Conservation (phyloP, 2,329 filamentous ascomycete species). For the Plenodomus tracheiphilus region DNA sequence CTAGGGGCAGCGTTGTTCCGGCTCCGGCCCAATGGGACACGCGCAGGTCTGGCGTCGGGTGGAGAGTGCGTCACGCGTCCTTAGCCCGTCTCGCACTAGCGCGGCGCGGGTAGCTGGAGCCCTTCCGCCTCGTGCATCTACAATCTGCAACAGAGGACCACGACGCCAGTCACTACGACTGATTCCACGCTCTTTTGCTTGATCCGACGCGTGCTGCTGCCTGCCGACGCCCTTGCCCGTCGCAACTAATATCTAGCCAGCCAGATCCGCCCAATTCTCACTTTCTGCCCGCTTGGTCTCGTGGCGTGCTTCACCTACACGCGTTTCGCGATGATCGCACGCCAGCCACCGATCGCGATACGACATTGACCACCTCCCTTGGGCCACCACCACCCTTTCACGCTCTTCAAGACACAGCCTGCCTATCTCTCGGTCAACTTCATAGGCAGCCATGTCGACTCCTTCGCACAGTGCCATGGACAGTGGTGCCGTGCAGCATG, state of each 20-base stretch:
- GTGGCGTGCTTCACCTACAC: conserved; percentile 24
- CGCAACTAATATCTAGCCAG: conserved; percentile 4
- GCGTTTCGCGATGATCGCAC: conserved; percentile 43
- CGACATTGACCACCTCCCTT: conserved; percentile 31
- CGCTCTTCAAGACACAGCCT: conserved; percentile 21
- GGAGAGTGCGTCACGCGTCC: conserved; percentile 25
- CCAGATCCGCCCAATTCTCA: conserved; percentile 9
- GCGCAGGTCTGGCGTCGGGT: conserved; percentile 15
- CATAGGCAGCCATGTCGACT: conserved; percentile 40
- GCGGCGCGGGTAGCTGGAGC: conserved; percentile 17
- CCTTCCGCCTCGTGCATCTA: conserved; percentile 27
- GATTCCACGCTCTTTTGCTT: conserved; percentile 15
- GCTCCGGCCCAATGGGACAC: conserved; percentile 27
- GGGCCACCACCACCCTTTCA: conserved; percentile 13
- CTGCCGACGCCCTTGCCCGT: conserved; percentile 6
- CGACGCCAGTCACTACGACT: conserved; percentile 11
- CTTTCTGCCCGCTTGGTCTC: conserved; percentile 8
- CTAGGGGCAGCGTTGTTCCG: conserved; percentile 21
- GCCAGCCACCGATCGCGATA: conserved; percentile 42
- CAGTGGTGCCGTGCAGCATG: conserved; percentile 26
- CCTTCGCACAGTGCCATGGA: conserved; percentile 26
- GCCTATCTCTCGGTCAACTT: conserved; percentile 15
- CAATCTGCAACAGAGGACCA: conserved; percentile 1
- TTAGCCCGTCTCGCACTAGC: conserved; percentile 14
- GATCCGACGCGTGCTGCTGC: conserved; percentile 19